Conservation (phyloP, 495 filamentous ascomycete genomes). For the Hamigera avellanea region DNA sequence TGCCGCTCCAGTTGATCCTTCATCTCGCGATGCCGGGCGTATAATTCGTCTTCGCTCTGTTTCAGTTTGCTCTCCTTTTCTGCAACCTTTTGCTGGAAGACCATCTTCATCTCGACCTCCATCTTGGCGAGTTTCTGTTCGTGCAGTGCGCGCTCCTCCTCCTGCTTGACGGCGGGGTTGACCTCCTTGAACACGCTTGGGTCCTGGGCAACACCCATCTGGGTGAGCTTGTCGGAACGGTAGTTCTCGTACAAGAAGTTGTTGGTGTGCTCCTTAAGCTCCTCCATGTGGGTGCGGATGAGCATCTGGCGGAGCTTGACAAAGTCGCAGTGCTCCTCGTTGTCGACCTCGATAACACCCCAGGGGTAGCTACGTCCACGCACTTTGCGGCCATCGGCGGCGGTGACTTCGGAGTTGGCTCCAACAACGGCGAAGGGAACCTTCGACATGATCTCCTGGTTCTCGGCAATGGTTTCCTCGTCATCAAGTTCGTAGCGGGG, state of each 20-base stretch:
- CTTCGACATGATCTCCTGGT: slow-evolving; percentile 99
- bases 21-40: slow-evolving; percentile 97
- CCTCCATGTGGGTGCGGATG: slow-evolving; percentile 99
- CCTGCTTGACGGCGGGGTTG: slow-evolving; percentile 99
- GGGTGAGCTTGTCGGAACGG: slow-evolving; percentile 94
- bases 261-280: slow-evolving; percentile 99
- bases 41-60: slow-evolving; percentile 97
- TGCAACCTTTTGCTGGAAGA: slow-evolving; percentile 99
- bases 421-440: slow-evolving; percentile 97
- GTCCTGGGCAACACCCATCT: slow-evolving; percentile 97
- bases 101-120: slow-evolving; percentile 99
- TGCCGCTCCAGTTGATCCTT: slow-evolving; percentile 97
- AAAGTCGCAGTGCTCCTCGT: slow-evolving; percentile 99
- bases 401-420: slow-evolving; percentile 84
- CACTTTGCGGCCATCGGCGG: slow-evolving; percentile 86
- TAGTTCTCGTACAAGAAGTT: slow-evolving; percentile 98
- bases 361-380: slow-evolving; percentile 95
- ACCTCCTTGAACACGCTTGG: slow-evolving; percentile 99
- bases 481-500: slow-evolving; percentile 97
- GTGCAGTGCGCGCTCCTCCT: slow-evolving; percentile 94
- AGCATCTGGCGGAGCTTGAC: slow-evolving; percentile 99
- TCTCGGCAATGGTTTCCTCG: slow-evolving; percentile 98
- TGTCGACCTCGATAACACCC: slow-evolving; percentile 98
- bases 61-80: slow-evolving; percentile 99
- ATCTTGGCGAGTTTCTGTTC: slow-evolving; percentile 99